A percentile compares a stretch with the other conserved stretches of the same genome.
phyloP scores from a whole-genome alignment of 139 green algal species.

The Deuterostichococcus epilithicus region DNA sequence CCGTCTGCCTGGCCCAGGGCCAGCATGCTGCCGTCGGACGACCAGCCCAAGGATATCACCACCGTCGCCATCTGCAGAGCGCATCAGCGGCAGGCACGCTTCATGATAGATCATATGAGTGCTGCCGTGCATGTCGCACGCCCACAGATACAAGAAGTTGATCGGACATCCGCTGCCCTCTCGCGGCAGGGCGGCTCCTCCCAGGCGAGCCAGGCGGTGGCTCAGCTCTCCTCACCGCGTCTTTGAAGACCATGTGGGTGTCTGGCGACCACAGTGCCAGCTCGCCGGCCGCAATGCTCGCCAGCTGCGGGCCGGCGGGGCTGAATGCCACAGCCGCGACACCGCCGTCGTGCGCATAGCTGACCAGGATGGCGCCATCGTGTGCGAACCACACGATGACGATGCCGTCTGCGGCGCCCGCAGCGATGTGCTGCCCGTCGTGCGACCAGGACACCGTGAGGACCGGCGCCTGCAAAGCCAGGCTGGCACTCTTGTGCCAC shows the following conservation, averaged over 20 bases:
- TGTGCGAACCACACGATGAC: conserved; percentile 89
- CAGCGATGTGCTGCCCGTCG: conserved; percentile 82
- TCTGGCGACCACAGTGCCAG: conserved; percentile 83
- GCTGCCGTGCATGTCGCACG: no score
- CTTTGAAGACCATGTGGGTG: conserved; percentile 1
- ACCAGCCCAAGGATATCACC: conserved; percentile 69
- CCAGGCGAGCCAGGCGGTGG: no score
- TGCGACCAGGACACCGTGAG: conserved; percentile 71
- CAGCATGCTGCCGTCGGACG: conserved; percentile 66
- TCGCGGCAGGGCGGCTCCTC: no score
- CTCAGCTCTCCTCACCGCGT: no score
- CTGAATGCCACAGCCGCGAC: conserved; percentile 80
- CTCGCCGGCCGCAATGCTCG: conserved; percentile 63
- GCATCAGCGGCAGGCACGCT: no score
- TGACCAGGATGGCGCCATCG: conserved; percentile 81
- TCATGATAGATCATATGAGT: no score
- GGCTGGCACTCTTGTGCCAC: no score
- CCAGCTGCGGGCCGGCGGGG: conserved; percentile 78
- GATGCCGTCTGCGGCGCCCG: conserved; percentile 77
- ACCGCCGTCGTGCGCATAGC: conserved; percentile 79
- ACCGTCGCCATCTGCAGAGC: conserved; percentile 49
- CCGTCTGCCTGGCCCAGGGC: conserved; percentile 74
- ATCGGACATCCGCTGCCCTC: no score
- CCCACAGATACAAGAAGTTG: no score
- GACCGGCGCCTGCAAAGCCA: conserved; percentile 73